Evolutionary conservation across 2,329 filamentous ascomycete genomes (phyloP).

Genomic region (Xylariaceae sp.): DNA sequence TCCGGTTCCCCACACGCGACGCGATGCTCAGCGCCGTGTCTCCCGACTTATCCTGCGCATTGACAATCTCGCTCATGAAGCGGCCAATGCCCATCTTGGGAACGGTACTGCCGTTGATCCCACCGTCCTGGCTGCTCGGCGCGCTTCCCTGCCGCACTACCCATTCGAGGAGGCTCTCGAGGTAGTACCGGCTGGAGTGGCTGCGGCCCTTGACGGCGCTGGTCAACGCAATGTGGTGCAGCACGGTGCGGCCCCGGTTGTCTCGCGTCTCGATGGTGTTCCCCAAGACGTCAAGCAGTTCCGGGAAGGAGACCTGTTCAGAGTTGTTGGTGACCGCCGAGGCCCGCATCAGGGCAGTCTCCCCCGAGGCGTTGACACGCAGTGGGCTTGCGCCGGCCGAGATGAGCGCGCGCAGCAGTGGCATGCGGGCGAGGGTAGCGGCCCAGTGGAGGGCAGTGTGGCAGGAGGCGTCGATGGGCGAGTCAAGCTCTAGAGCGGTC

Average conservation of each 20-base stretch:
- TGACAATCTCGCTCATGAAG: constrained; percentile 96
- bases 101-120: constrained; percentile 25
- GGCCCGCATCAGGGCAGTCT: constrained; percentile 88
- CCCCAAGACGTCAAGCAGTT: constrained; percentile 80
- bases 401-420: constrained; percentile 73
- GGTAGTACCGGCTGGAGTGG: constrained; percentile 87
- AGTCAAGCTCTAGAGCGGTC: constrained; percentile 74
- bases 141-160: constrained; percentile 77
- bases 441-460: constrained; percentile 96
- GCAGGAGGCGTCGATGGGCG: constrained; percentile 80
- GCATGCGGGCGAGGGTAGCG: constrained; percentile 79
- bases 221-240: constrained; percentile 94
- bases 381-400: constrained; percentile 79
- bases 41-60: constrained; percentile 85
- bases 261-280: constrained; percentile 87
- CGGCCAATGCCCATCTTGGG: constrained; percentile 79
- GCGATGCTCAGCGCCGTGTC: constrained; percentile 94
- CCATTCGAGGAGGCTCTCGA: constrained; percentile 90
- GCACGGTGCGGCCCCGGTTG: constrained; percentile 78
- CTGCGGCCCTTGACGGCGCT: constrained; percentile 92
- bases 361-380: constrained; percentile 79
- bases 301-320: constrained; percentile 83
- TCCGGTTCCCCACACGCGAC: constrained; percentile 83
- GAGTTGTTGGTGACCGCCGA: constrained; percentile 91
- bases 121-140: constrained; percentile 41